These are phyloP conservation scores for Berberis vulgaris DNA, from an alignment of 164 flowering plant species.

Conservation along the genomic window DNA sequence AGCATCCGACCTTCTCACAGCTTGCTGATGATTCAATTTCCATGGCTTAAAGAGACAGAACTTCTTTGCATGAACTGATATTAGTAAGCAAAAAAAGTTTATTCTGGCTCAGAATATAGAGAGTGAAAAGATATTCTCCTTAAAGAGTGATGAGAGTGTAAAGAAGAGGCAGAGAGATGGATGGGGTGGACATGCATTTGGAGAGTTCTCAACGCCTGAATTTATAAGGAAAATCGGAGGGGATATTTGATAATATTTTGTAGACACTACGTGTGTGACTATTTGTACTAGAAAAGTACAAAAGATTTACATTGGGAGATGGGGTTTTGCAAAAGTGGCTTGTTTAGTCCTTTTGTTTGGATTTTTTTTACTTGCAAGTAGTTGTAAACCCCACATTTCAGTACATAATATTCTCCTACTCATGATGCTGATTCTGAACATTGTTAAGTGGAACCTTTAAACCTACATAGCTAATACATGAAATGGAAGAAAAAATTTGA, in stretches of 20 bases:
- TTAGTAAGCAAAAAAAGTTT: not conserved
- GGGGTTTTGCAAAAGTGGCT: not conserved
- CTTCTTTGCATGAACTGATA: slow-evolving; percentile 8
- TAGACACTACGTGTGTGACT: slow-evolving; percentile 14
- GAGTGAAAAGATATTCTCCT: too few relatives aligned
- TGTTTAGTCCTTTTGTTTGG: not conserved
- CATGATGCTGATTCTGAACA: too few relatives aligned
- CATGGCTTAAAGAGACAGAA: slow-evolving; percentile 14
- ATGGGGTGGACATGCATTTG: not conserved
- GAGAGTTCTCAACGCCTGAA: slow-evolving; percentile 8
- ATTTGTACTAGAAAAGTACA: slow-evolving; percentile 14
- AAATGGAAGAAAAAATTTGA: too few relatives aligned
- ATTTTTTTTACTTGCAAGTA: too few relatives aligned
- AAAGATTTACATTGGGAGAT: slow-evolving; percentile 14
- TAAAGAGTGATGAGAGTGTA: slow-evolving; percentile 1
- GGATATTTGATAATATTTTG: not conserved
- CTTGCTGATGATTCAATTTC: slow-evolving; percentile 16
- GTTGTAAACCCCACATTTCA: too few relatives aligned
- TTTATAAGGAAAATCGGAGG: slow-evolving; percentile 17
- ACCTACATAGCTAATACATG: too few relatives aligned
- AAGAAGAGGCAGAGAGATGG: not conserved
- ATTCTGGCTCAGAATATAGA: too few relatives aligned
- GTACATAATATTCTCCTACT: too few relatives aligned
- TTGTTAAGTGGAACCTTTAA: too few relatives aligned
- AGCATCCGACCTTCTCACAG: slow-evolving; percentile 21